Evolutionary conservation across 495 filamentous ascomycete species (phyloP), one percentile per base, ranked within the genome.

Genomic region (Evernia prunastri): DNA sequence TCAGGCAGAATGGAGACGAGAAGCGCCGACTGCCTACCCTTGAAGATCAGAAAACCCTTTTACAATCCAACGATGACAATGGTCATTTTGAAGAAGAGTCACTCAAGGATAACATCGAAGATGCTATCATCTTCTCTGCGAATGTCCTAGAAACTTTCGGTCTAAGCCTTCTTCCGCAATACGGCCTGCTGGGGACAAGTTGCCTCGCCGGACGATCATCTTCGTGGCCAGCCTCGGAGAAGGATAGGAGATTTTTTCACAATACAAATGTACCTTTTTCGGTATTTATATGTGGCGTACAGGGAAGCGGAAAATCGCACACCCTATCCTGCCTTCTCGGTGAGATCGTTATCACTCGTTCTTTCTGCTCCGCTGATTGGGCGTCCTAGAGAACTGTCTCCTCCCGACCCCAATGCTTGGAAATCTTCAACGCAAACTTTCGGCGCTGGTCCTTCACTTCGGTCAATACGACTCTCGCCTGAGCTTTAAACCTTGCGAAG

Each of bases 231-330:
- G 45, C n/a, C 45, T 47, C n/a, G n/a, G 45, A 47, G 45, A 47
- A 47, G 8, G n/a, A 47, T 47, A 1, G 45, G 1, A 47, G 45
- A 47, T 12, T 47, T 23, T 47, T 47, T 72, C 70, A 56, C n/a
- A 92, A 92, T 69, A 79, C 85, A 3, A 78, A 86, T 6, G 75
- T 81, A 0, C 87, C 89, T 2, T 88, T 81, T 4, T 87, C 84
- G 39, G 78, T 80, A 0, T 91, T 91, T 70, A 87, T 92, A 59
- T 92, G 88, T 66, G 88, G 88, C 11, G 81, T 81, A 43, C 88
- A 91, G 69, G 89, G 87, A 0, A 86, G 84, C 54, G 89, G 89
- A 7, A 92, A 91, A 76, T 87, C 83, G 56, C 86, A 91, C 67
- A 89, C 86, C 0, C 72, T 89, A n/a, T 83, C 86, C 0, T 89